Conservation (phyloP, 2,329 filamentous ascomycete species). For the Sphaerulina musiva region DNA sequence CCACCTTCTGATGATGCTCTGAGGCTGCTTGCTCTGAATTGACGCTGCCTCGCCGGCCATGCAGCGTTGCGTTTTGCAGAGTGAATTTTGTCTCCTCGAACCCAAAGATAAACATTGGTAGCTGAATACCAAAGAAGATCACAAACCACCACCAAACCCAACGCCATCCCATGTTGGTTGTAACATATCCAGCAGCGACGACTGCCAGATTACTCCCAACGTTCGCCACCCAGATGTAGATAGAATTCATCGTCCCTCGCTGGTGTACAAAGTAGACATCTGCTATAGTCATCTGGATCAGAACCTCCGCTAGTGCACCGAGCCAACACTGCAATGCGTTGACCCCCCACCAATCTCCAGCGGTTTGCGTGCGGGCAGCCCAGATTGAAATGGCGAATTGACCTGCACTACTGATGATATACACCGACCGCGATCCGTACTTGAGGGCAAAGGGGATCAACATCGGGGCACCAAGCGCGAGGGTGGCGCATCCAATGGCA, state of each 20-base stretch:
- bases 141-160: constrained; percentile 44
- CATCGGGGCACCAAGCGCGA: constrained; percentile 44
- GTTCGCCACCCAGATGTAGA: constrained; percentile 40
- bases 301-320: constrained; percentile 46
- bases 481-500: constrained; percentile 42
- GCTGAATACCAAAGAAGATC: constrained; percentile 35
- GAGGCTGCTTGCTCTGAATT: not conserved
- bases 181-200: constrained; percentile 40
- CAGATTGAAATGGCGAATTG: constrained; percentile 47
- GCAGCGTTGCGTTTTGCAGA: constrained; percentile 14
- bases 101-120: constrained; percentile 39
- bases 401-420: constrained; percentile 43
- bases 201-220: constrained; percentile 36
- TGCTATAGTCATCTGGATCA: constrained; percentile 46
- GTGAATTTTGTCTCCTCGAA: constrained; percentile 39
- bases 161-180: constrained; percentile 42
- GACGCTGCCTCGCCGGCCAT: constrained; percentile 2
- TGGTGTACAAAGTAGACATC: constrained; percentile 44
- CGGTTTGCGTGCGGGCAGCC: constrained; percentile 40
- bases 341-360: constrained; percentile 40
- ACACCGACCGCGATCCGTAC: constrained; percentile 47
- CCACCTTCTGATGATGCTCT: not conserved
- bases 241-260: constrained; percentile 42
- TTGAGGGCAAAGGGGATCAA: constrained; percentile 50
- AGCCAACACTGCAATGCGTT: constrained; percentile 42